These are phyloP conservation scores for Colletotrichum sojae DNA, from an alignment of 2,329 filamentous ascomycete species.

Conservation along the genomic window DNA sequence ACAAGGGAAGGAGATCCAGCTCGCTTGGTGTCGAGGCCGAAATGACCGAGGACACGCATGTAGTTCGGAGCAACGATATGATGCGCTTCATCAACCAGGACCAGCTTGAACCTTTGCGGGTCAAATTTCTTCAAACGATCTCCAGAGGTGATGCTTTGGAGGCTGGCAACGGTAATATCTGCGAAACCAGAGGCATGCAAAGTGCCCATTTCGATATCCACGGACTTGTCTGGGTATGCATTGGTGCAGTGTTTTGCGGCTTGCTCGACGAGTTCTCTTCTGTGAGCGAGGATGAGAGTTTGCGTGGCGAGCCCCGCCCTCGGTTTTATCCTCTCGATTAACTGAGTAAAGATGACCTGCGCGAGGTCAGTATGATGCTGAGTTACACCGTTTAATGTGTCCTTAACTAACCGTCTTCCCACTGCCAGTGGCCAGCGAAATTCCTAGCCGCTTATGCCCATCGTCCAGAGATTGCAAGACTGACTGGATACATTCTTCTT, in stretches of 20 bases:
- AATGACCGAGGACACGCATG: constrained; percentile 81
- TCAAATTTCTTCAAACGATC: constrained; percentile 88
- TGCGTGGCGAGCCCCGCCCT: constrained; percentile 73
- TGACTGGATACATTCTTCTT: constrained; percentile 91
- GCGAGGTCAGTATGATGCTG: neutral
- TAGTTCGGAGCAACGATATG: constrained; percentile 93
- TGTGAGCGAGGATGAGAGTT: constrained; percentile 92
- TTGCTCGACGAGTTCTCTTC: constrained; percentile 94
- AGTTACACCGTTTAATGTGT: neutral
- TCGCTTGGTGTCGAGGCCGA: constrained; percentile 70
- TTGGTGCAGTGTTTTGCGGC: constrained; percentile 86
- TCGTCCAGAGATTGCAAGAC: constrained; percentile 77
- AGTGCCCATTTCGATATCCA: constrained; percentile 94
- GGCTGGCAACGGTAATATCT: constrained; percentile 94
- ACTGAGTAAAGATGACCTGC: constrained; percentile 94
- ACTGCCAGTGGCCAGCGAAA: constrained; percentile 89
- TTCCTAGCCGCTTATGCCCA: constrained; percentile 84
- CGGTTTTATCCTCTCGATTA: constrained; percentile 82
- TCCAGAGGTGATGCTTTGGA: constrained; percentile 85
- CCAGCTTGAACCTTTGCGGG: constrained; percentile 83
- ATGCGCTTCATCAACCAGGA: constrained; percentile 96
- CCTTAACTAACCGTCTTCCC: constrained; percentile 80
- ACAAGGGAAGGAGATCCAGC: constrained; percentile 75
- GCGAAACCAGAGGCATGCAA: constrained; percentile 82
- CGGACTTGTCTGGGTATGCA: constrained; percentile 83